These are phyloP conservation scores for Leccinum pellstonianum DNA, from an alignment of 768 basidiomycete genomes.

Conservation along the genomic window DNA sequence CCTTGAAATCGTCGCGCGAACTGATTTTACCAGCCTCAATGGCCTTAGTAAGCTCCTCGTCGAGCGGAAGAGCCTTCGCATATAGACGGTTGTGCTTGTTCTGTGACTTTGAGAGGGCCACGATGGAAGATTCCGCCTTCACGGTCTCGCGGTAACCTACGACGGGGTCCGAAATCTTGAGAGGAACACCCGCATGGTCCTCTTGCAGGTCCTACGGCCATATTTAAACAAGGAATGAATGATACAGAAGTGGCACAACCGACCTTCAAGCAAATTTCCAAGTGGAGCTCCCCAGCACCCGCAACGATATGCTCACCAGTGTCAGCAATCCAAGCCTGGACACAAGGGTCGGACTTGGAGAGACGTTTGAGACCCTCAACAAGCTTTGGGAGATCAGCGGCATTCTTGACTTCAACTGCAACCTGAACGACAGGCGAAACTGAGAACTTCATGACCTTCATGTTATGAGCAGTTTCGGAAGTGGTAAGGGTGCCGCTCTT, in stretches of 20 bases:
- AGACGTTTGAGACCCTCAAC: conserved; percentile 99
- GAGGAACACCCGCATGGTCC: conserved; percentile 98
- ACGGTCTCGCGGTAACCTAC: conserved; percentile 98
- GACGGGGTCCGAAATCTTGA: conserved; percentile 97
- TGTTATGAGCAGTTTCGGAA: conserved; percentile 99
- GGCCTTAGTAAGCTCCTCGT: conserved; percentile 90
- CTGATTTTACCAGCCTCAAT: conserved; percentile 86
- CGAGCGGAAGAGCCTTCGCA: conserved; percentile 88
- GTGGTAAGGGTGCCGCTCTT: conserved; percentile 98
- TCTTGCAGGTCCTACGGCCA: conserved; percentile 87
- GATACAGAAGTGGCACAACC: conserved; percentile 7
- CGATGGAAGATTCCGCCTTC: conserved; percentile 91
- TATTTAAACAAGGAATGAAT: background rate
- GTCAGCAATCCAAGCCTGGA: conserved; percentile 90
- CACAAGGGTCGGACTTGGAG: conserved; percentile 99
- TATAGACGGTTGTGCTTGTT: conserved; percentile 99
- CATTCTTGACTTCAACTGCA: conserved; percentile 99
- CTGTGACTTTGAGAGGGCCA: conserved; percentile 97
- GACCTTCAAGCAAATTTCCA: conserved; percentile 99
- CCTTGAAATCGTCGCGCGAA: conserved; percentile 96
- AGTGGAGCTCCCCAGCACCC: conserved; percentile 97
- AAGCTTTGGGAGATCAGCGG: conserved; percentile 97
- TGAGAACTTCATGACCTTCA: conserved; percentile 99
- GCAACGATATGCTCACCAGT: conserved; percentile 98
- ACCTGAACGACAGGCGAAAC: conserved; percentile 99